These are phyloP conservation scores for Wickerhamiella azyma DNA, from an alignment of 805 yeast species.

Conservation along the genomic window DNA sequence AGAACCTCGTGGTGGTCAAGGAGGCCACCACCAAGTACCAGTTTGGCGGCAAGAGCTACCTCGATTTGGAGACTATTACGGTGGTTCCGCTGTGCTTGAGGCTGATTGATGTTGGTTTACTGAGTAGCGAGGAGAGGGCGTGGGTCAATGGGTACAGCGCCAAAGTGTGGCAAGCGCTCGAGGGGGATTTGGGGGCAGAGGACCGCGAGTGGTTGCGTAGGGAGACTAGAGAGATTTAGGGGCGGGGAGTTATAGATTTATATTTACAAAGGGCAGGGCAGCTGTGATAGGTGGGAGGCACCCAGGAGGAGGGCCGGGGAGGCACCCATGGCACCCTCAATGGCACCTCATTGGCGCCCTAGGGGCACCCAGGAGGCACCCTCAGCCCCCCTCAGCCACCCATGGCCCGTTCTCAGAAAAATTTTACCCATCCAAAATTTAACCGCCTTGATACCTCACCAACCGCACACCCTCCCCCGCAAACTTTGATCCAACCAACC, in stretches of 20 bases:
- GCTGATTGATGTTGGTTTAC: conserved; percentile 47
- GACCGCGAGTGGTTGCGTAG: conserved; percentile 58
- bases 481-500: no score
- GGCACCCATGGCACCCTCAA: no score
- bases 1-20: conserved; percentile 57
- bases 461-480: no score
- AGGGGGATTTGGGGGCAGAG: conserved; percentile 37
- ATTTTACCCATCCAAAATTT: no score
- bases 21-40: conserved; percentile 30
- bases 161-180: conserved; percentile 39
- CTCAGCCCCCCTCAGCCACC: no score
- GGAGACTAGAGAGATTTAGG: conserved; percentile 37
- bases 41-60: conserved; percentile 44
- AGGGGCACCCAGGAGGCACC: no score
- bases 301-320: no score
- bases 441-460: no score
- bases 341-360: no score
- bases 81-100: conserved; percentile 68
- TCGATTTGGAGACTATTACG: conserved; percentile 72
- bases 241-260: not conserved
- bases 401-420: no score
- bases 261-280: no score
- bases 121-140: conserved; percentile 45
- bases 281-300: no score
- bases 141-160: conserved; percentile 62